Conservation (phyloP, 192 early-diverging fungal species). For the Gryganskiella cystojenkinii region DNA sequence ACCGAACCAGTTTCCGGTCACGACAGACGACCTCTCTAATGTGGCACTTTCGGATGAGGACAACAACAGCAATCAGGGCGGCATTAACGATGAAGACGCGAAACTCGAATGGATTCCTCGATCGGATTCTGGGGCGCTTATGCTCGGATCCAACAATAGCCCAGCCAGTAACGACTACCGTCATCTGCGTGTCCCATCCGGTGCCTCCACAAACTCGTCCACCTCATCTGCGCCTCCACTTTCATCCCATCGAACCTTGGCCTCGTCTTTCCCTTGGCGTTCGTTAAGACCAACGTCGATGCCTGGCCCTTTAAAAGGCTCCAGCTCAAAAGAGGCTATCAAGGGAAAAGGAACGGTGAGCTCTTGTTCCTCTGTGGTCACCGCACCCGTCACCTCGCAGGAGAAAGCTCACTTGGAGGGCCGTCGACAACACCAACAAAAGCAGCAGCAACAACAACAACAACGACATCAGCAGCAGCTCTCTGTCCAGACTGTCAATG, state of each 20-base stretch:
- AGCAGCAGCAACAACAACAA: background rate
- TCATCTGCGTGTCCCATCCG: background rate
- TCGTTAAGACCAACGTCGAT: too few species aligned
- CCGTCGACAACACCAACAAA: background rate
- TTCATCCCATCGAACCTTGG: too few species aligned
- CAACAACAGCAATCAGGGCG: background rate
- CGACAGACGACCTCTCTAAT: background rate
- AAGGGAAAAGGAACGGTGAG: background rate
- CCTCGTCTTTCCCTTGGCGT: too few species aligned
- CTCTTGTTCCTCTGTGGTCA: background rate
- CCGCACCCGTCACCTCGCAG: background rate
- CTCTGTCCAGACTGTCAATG: background rate
- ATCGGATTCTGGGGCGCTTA: conserved; percentile 9
- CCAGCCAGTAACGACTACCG: background rate
- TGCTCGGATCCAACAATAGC: background rate
- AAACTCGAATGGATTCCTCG: background rate
- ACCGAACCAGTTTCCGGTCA: background rate
- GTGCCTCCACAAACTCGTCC: background rate
- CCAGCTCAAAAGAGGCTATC: too few species aligned
- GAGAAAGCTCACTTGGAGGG: background rate
- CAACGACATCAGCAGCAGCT: background rate
- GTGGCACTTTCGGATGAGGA: background rate
- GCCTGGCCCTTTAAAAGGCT: too few species aligned
- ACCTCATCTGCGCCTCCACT: background rate
- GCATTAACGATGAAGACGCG: background rate